phyloP scores from a whole-genome alignment of 2,329 filamentous ascomycete species.

The Ophiostoma sp. region DNA sequence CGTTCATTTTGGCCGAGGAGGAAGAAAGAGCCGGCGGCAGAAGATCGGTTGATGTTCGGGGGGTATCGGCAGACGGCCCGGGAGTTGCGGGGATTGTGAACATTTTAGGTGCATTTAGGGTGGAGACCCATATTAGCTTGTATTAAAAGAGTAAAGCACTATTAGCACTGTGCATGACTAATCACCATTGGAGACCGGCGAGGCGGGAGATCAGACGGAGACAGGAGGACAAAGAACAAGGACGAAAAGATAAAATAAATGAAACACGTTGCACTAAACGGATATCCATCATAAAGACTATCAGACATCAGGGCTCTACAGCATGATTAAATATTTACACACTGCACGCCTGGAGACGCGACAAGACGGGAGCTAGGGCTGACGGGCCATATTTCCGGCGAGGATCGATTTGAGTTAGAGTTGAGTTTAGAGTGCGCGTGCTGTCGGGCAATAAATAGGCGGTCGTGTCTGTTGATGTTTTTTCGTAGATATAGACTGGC shows the following conservation, averaged over 20 bases:
- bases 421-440: not conserved
- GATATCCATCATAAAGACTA: not conserved
- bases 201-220: not conserved
- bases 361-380: constrained; percentile 9
- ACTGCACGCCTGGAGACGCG: not conserved
- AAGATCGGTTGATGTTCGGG: constrained; percentile 9
- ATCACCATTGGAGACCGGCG: not conserved
- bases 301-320: not conserved
- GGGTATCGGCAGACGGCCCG: constrained; percentile 1
- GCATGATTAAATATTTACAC: not conserved
- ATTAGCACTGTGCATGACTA: not conserved
- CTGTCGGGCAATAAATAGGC: not conserved
- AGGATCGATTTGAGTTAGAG: not conserved
- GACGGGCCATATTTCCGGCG: not conserved
- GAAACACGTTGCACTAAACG: not conserved
- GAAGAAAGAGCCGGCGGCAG: not conserved
- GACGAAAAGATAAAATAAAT: not conserved
- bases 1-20: constrained; percentile 44
- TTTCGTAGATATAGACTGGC: not conserved
- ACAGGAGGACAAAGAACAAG: not conserved
- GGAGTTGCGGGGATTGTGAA: constrained; percentile 2
- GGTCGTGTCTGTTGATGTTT: not conserved
- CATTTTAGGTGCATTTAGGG: not conserved
- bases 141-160: not conserved
- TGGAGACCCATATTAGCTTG: not conserved